Base-by-base conservation (phyloP, 495 filamentous ascomycete genomes). In the Neurospora tetrasperma region DNA sequence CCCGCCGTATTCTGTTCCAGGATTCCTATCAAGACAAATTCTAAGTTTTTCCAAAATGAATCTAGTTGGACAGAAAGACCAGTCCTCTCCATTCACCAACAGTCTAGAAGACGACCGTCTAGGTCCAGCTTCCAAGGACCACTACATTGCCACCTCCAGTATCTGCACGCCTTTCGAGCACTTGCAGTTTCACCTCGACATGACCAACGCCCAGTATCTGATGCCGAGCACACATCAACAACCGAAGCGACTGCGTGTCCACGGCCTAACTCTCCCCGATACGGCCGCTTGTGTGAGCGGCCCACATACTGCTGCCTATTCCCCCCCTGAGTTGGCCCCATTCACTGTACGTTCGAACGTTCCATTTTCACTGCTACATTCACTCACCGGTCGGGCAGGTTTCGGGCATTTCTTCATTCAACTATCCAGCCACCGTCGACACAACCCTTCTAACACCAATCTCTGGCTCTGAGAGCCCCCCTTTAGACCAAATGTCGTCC, bases 371-470 rank as follows among this genome's bases (percentile, higher is more conserved):
- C 20, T 42, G 46, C 70, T 40, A 11, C 38, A 59, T 42, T 48
- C 23, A 72, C 71, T 75, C 40, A 75, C 74, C 27, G 20, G 14
- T 20, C 31, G 35, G 46, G 62, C 74, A 82, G 78, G 72, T 72
- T 5, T 80, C 78, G 16, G 75, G 82, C 74, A 80, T 85, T 14
- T 79, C 84, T 43, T 81, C 83, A 9, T 86, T 84, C 73, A 84
- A 78, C 75, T 83, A 84, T 43, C 79, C 84, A 23, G 81, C 80
- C 4, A 72, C 80, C 42, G 80, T 81, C 73, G 84, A 86, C 71
- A 75, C 81, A 43, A 80, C 80, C n/a, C 80, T 86, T 62, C 78
- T 84, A 23, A 86, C 84, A 7, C 84, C 84, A 5, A 81, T 83
- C 1, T 86, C 84, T 69, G 77, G 79, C 70, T 76, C 82, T 69